phyloP scores from a whole-genome alignment of 2,329 filamentous ascomycete genomes.

The Bimuria novae-zelandiae region DNA sequence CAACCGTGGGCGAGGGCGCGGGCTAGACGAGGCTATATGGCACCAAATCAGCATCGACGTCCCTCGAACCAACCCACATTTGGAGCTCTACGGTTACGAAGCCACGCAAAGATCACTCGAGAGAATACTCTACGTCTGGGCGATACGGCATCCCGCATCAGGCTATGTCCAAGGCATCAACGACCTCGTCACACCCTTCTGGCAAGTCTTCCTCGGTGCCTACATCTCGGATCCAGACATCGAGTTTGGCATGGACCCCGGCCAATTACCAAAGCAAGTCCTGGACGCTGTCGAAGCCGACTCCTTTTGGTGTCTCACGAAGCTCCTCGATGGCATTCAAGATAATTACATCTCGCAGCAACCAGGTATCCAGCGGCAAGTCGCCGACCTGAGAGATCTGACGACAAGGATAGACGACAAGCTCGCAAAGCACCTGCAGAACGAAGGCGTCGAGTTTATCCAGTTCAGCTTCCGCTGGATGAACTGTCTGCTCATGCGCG shows the following conservation, averaged over 20 bases:
- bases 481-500: constrained; percentile 98
- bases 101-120: constrained; percentile 94
- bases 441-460: constrained; percentile 94
- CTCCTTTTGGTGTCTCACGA: constrained; percentile 97
- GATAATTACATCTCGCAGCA: constrained; percentile 99
- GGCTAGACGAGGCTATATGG: constrained; percentile 96
- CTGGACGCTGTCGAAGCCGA: constrained; percentile 97
- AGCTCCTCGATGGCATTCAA: constrained; percentile 96
- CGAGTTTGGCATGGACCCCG: constrained; percentile 94
- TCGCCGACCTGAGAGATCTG: constrained; percentile 83
- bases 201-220: constrained; percentile 92
- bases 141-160: constrained; percentile 93
- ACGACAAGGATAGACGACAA: constrained; percentile 85
- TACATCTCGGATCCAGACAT: constrained; percentile 96
- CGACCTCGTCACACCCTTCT: constrained; percentile 95
- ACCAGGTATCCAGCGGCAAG: constrained; percentile 93
- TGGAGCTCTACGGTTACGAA: constrained; percentile 93
- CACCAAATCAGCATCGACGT: constrained; percentile 99
- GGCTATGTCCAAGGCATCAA: constrained; percentile 99
- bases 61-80: constrained; percentile 92
- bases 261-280: constrained; percentile 86
- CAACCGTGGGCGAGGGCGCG: constrained; percentile 68
- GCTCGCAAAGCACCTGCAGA: constrained; percentile 85
- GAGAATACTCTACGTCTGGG: constrained; percentile 95
- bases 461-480: constrained; percentile 99